Percentiles rank a stretch among this genome's conserved stretches.
phyloP scores from a whole-genome alignment of 495 filamentous ascomycete species.

The Neohortaea acidophila region DNA sequence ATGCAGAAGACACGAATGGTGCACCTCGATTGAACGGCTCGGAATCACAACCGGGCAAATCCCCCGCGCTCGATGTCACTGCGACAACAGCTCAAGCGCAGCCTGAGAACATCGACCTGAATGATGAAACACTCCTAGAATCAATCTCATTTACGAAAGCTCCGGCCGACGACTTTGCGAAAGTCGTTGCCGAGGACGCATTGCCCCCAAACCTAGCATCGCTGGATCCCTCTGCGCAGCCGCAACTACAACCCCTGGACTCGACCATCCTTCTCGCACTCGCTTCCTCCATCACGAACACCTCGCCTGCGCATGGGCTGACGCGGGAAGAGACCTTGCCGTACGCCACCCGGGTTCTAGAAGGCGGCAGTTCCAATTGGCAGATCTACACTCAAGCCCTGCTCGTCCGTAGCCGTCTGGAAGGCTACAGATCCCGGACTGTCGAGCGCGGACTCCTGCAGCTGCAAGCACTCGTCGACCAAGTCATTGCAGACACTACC shows the following conservation, averaged over 20 bases:
- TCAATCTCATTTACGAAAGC: conserved; percentile 57
- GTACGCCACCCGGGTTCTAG: conserved; percentile 74
- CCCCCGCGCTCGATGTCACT: no score
- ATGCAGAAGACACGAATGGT: conserved; percentile 5
- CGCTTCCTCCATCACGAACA: conserved; percentile 78
- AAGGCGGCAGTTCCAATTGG: conserved; percentile 88
- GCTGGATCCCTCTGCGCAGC: conserved; percentile 65
- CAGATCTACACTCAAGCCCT: conserved; percentile 93
- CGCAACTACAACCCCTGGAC: conserved; percentile 67
- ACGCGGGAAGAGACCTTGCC: conserved; percentile 86
- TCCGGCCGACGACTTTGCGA: conserved; percentile 20
- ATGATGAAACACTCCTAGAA: conserved; percentile 90
- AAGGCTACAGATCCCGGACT: conserved; percentile 70
- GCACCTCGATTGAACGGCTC: conserved; percentile 12
- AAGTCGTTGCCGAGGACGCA: conserved; percentile 32
- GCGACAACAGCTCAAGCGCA: conserved; percentile 12
- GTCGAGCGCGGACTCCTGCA: conserved; percentile 81
- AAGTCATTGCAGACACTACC: conserved; percentile 80
- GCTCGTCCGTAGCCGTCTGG: conserved; percentile 73
- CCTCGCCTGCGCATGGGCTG: conserved; percentile 63
- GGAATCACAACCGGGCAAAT: not conserved
- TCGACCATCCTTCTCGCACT: conserved; percentile 68
- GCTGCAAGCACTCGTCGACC: conserved; percentile 89
- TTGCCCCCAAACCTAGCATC: conserved; percentile 45
- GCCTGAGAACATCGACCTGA: conserved; percentile 57